Conservation (phyloP, 495 filamentous ascomycete genomes). For the Penicillium argentinense region DNA sequence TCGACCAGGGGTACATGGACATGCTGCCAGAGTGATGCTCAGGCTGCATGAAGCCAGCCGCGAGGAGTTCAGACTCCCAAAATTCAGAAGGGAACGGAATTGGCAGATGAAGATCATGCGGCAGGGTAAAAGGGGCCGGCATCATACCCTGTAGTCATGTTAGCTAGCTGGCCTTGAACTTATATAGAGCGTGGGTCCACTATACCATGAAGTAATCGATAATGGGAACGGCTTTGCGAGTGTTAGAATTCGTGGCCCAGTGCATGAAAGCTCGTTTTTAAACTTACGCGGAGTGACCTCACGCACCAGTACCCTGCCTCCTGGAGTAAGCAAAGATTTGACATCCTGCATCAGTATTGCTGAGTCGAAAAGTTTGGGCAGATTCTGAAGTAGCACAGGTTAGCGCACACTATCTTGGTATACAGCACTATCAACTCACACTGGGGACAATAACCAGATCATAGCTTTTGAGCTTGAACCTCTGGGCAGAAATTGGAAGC, state of each 20-base stretch:
- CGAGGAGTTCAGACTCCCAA: background rate
- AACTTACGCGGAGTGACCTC: background rate
- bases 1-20: background rate
- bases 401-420: background rate
- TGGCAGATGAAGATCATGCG: background rate
- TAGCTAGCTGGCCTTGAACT: background rate
- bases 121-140: background rate
- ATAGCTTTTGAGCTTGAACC: background rate
- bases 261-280: background rate
- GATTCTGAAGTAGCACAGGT: background rate
- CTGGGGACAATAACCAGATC: background rate
- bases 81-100: background rate
- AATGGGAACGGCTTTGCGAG: background rate
- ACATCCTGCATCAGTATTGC: background rate
- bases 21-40: background rate
- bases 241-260: background rate
- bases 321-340: background rate
- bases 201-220: background rate
- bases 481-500: too few relatives aligned
- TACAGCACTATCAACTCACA: background rate
- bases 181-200: background rate
- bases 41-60: background rate
- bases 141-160: background rate
- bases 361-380: background rate
- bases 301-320: background rate